Evolutionary conservation across 495 filamentous ascomycete genomes (phyloP), one percentile per base, ranked within the genome.

Genomic region (Trichoderma gamsii): DNA sequence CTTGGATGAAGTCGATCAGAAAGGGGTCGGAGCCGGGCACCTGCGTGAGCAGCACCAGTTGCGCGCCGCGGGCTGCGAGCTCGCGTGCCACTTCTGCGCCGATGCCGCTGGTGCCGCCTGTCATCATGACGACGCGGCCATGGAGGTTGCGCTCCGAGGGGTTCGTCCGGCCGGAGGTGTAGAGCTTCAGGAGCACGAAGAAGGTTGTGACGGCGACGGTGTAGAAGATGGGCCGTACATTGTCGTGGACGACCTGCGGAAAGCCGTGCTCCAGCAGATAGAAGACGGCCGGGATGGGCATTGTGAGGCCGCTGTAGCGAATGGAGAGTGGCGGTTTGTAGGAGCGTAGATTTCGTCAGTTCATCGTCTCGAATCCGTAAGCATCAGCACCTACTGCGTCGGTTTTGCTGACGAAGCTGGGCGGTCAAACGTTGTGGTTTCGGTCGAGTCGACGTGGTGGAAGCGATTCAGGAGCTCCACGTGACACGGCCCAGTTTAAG

Each of bases 81-180:
- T 87, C 84, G 67, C 84, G 82, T 23, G 88, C 88, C 32, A 92
- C 84, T 68, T 82, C 82, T 68, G 92, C 90, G 65, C 95, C 95
- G 73, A 99, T 92, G 38, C 95, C 95, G 21, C 93, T 94, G 66
- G 95, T 99, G 35, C 93, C 95, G 66, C 95, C 95, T 16, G 95
- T 99, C 12, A 99, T 87, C 85, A 99, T 89, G 29, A 97, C 83
- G 12, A 98, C 92, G 72, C 94, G 92, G 16, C 90, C 90, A 74
- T 96, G 91, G 91, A 98, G 93, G 71, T 91, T 79, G 65, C 93
- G 85, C 77, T 97, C 95, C 64, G 91, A 87, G 49, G 75, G 75
- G 76, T 92, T 97, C 73, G 76, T 79, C 12, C 89, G 86, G 70
- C 95, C 95, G 59, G 85, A 84, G 74, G 88, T 90, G 79, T 89